Base-by-base conservation (phyloP, 2,329 filamentous ascomycete species). In the Sphaerostilbella broomeana region DNA sequence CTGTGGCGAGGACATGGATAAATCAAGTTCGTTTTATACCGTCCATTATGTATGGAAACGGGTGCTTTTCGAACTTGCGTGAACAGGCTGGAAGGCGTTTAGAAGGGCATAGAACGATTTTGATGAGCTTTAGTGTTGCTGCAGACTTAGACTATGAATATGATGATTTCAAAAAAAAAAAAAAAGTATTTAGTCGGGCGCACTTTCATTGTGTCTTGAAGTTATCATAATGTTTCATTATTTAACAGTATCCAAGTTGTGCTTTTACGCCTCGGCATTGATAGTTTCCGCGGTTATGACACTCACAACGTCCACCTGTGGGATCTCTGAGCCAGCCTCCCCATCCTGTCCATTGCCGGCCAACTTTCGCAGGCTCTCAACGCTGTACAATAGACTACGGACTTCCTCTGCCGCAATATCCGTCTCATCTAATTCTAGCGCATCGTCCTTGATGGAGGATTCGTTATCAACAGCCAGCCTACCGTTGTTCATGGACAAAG, bases 321-420 rank as follows among this genome's bases (percentile, higher is more conserved):
- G 33, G 6, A 34, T 37, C 7, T 44, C 36, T 9, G 38, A 46
- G 15, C 43, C 45, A 12, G 35, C 47, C 5, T 47, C 52, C 15
- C 48, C 57, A 5, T 51, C 51, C 17, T 42, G 34, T 34, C 45
- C 21, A 42, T 52, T 33, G 13, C 51, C 45, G 4, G 51, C 56
- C 20, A 64, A 57, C 51, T 75, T 75, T 32, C 72, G 65, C 47
- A 75, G 50, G 26, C 60, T 64, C 48, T 72, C 70, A 1, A 62
- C 62, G 12, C 58, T 66, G 41, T 72, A 72, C 21, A 75, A 46
- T 6, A 73, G 52, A 36, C 58, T 56, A 5, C 60, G 58, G 13
- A 70, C 54, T 33, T 72, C 65, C 1, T 59, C 53, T 2, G 54
- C 47, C 1, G 58, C 50, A 2, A 68, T 47, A 16, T 67, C 62